Base-by-base conservation (phyloP, 495 filamentous ascomycete species). In the Elasticomyces elasticus region DNA sequence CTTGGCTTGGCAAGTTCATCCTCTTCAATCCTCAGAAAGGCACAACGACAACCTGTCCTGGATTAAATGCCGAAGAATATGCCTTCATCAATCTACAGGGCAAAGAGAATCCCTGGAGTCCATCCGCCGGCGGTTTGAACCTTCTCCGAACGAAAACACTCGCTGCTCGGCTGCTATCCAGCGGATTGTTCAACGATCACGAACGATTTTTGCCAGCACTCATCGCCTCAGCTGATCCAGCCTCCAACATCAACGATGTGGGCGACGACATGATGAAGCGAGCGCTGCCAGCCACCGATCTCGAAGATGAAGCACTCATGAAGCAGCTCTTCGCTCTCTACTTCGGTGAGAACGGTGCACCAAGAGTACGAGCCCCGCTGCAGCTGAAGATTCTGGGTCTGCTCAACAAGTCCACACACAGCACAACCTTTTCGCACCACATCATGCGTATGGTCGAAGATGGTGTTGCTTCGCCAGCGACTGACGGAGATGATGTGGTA, bases 231-330 rank as follows among this genome's bases (percentile, higher is more conserved):
- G 79, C 86, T 0, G 89, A 94, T 68, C 59, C 82, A 0, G 91
- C 95, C 59, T 89, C 84, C 10, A 79, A 84, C 13, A 80, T 96
- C 41, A 82, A 86, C 10, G 82, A 85, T 12, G 69, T 85, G 40
- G 91, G 85, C 0, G 87, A 96, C 44, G 89, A 94, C 62, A 76
- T 89, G 30, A 64, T 95, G 27, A 96, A 95, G 67, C 74, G 89
- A 53, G 81, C 78, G 24, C 67, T 73, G 22, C 71, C 79, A 2
- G 72, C 75, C 10, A 72, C 84, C 23, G 79, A 83, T 10, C 71
- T 96, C 12, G 91, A 96, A 68, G 78, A 89, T 55, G 56, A 70
- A n/a, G 60, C 58, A 2, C 54, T 89, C 23, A 71, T 95, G 13
- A 61, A 74, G 37, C 70, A 76, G 22, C 69, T 97, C 15, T 89